Evolutionary conservation across 345 rosid genomes (phyloP), one percentile per base, ranked within the genome.

Genomic region (Ceriops decandra): DNA sequence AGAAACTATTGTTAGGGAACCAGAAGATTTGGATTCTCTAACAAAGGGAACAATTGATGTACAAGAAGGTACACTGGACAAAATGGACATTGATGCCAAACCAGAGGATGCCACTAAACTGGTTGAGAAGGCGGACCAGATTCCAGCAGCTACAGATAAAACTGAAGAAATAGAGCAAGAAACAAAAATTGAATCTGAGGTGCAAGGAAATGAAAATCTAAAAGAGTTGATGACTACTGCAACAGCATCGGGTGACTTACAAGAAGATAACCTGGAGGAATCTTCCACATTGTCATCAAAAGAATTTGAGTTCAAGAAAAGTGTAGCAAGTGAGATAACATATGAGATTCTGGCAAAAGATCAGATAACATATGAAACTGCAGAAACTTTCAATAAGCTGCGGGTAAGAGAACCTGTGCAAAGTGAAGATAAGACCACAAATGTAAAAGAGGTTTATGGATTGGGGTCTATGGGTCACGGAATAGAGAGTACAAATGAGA

Each of bases 11-110:
- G 7, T 52, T 5, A 54, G 51, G 21, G 81, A 66, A 73, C 22
- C 52, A 16, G 79, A 77, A 81, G 77, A 49, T 72, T 52, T 46
- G 57, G 33, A 68, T 49, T 46, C 60, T 38, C 73, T 71, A 59
- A 79, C 71, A 61, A 63, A 57, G 35, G 64, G 61, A 57, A 27
- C 47, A 19, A 35, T 32, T 36, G 72, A 47, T 62, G 68, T 42
- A 36, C 28, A 77, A 36, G 33, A 77, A 58, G 46, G 9, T 32
- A 19, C 30, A 22, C 1, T 58, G 15, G 63, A 49, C 52, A 60
- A 13, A 33, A 30, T 26, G 32, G 73, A 65, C 17, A 52, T 30
- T 60, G 49, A 63, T 60, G 69, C 56, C 35, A 42, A 59, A 53
- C 53, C 54, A 60, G 68, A 33, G 36, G 61, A 75, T 47, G 38